Conservation (phyloP, 1,284 basidiomycete genomes). For the Stereum hirsutum region DNA sequence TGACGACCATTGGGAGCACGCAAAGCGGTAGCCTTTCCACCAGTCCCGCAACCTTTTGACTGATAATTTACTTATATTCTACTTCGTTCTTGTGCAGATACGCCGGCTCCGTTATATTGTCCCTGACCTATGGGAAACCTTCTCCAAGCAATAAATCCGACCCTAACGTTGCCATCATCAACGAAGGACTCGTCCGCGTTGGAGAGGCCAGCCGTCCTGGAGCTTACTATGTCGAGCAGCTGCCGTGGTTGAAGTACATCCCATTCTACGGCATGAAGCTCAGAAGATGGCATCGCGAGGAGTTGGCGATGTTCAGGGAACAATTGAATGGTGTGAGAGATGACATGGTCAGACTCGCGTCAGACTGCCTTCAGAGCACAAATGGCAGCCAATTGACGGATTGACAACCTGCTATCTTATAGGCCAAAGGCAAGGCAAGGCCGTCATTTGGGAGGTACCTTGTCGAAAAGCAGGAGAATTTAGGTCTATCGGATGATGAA, state of each 20-base stretch:
- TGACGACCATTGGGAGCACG: slow-evolving; percentile 39
- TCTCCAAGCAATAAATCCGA: slow-evolving; percentile 40
- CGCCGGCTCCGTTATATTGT: slow-evolving; percentile 53
- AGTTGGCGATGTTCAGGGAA: slow-evolving; percentile 42
- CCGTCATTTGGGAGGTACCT: slow-evolving; percentile 49
- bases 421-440: slow-evolving; percentile 28
- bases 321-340: slow-evolving; percentile 35
- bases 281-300: slow-evolving; percentile 42
- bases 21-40: slow-evolving; percentile 34
- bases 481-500: slow-evolving; percentile 42
- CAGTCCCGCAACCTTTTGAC: neutral
- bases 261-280: slow-evolving; percentile 50
- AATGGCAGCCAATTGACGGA: neutral
- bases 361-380: neutral
- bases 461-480: slow-evolving; percentile 39
- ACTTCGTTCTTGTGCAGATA: slow-evolving; percentile 29
- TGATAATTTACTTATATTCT: neutral
- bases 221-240: slow-evolving; percentile 46
- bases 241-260: slow-evolving; percentile 43
- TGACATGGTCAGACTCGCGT: slow-evolving; percentile 30
- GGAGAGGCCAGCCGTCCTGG: slow-evolving; percentile 44
- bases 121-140: slow-evolving; percentile 56
- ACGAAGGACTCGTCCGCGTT: slow-evolving; percentile 35
- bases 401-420: neutral
- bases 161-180: slow-evolving; percentile 45